Percentiles rank a stretch among this genome's conserved stretches.
Evolutionary conservation across 208 protist species (phyloP).

Genomic region (Trypanosoma boissoni): DNA sequence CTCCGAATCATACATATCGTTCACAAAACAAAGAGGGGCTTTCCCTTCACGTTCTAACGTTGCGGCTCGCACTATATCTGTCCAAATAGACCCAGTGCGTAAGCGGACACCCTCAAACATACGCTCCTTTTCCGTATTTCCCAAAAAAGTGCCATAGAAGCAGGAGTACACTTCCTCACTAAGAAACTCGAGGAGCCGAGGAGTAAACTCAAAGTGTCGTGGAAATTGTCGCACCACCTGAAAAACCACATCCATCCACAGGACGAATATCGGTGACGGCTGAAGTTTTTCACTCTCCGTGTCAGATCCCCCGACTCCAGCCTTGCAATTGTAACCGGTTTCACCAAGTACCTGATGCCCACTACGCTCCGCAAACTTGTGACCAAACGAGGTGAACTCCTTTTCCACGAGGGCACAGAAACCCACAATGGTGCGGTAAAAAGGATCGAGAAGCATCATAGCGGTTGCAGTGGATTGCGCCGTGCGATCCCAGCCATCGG

Average conservation of each 20-base stretch:
- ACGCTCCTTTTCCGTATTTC: constrained; percentile 80
- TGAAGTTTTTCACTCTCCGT: constrained; percentile 59
- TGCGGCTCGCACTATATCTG: constrained; percentile 49
- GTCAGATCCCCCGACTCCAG: constrained; percentile 43
- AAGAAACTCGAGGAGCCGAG: constrained; percentile 80
- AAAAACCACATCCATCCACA: constrained; percentile 95
- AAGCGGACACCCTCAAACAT: constrained; percentile 69
- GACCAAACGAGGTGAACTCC: constrained; percentile 94
- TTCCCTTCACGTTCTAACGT: constrained; percentile 45
- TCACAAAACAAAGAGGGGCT: constrained; percentile 61
- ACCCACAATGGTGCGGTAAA: constrained; percentile 93
- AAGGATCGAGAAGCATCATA: constrained; percentile 93
- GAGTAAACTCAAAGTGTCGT: constrained; percentile 93
- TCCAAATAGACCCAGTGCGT: constrained; percentile 72
- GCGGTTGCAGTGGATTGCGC: constrained; percentile 82
- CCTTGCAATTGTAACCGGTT: constrained; percentile 39
- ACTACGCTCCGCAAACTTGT: constrained; percentile 93
- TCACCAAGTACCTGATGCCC: constrained; percentile 65
- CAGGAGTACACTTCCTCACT: constrained; percentile 83
- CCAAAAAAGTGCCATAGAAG: constrained; percentile 85
- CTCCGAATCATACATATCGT: constrained; percentile 54
- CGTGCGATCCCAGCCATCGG: constrained; percentile 95
- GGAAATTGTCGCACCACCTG: constrained; percentile 93
- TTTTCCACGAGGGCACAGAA: constrained; percentile 95
- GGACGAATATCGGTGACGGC: constrained; percentile 92